Percentiles rank a stretch among this genome's conserved stretches.
These are phyloP conservation scores for Fomitopsis schrenkii DNA, from an alignment of 1,284 basidiomycete genomes.

Conservation along the genomic window DNA sequence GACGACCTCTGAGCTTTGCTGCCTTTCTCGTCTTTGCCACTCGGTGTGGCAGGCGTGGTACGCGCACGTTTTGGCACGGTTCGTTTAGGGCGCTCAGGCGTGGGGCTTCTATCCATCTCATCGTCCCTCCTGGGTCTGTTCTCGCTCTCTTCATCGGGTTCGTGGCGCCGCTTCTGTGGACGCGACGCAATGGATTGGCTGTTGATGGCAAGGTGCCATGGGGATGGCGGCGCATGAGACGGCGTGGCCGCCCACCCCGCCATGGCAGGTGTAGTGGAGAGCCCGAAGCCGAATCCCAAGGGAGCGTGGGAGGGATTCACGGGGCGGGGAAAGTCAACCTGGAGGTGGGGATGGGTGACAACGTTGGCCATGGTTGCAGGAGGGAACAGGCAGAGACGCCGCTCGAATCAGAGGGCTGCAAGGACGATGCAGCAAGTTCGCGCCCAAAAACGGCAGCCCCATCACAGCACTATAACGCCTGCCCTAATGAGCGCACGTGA, in stretches of 20 bases:
- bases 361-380: conserved; percentile 63
- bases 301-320: conserved; percentile 59
- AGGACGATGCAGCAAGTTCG: conserved; percentile 26
- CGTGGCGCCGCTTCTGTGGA: conserved; percentile 57
- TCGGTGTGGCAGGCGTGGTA: conserved; percentile 31
- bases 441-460: conserved; percentile 11
- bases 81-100: conserved; percentile 69
- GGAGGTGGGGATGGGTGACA: conserved; percentile 46
- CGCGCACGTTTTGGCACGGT: conserved; percentile 63
- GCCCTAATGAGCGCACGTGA: conserved; percentile 31
- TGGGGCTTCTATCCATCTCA: conserved; percentile 78
- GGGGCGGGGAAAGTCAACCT: conserved; percentile 62
- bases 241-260: conserved; percentile 31
- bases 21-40: conserved; percentile 19
- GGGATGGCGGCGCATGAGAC: conserved; percentile 16
- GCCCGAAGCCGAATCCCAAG: conserved; percentile 69
- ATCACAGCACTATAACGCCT: conserved; percentile 19
- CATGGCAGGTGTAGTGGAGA: conserved; percentile 39
- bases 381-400: conserved; percentile 10
- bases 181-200: conserved; percentile 35
- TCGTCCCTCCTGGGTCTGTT: conserved; percentile 46
- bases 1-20: conserved; percentile 43
- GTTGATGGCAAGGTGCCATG: conserved; percentile 16
- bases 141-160: conserved; percentile 50
- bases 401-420: conserved; percentile 5